These are phyloP conservation scores for Paulownia fortunei DNA, from an alignment of 257 asterid genomes.

Conservation along the genomic window DNA sequence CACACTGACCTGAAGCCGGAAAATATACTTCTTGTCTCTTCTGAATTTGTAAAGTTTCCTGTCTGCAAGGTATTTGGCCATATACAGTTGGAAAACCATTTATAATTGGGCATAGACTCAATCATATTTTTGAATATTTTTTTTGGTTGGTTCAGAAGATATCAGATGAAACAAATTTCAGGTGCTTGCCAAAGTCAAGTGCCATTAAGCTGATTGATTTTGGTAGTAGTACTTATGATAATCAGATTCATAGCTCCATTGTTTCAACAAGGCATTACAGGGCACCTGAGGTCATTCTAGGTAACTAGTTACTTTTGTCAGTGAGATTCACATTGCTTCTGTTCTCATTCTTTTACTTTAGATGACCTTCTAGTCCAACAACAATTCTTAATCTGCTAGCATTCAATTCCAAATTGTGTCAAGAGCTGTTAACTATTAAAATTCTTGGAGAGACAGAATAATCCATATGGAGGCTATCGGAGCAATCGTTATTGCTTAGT, in stretches of 20 bases:
- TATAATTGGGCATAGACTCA: conserved; percentile 30
- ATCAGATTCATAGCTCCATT: conserved; percentile 57
- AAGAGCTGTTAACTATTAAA: background rate
- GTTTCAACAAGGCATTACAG: conserved; percentile 71
- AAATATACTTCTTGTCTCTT: conserved; percentile 62
- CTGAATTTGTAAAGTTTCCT: conserved; percentile 61
- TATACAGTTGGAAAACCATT: conserved; percentile 38
- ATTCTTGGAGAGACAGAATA: conserved; percentile 10
- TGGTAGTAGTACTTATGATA: conserved; percentile 59
- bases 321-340: conserved; percentile 34
- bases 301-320: conserved; percentile 47
- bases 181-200: conserved; percentile 71
- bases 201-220: conserved; percentile 71
- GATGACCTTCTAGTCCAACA: conserved; percentile 7
- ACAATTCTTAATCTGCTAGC: conserved; percentile 16
- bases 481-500: conserved; percentile 8
- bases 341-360: conserved; percentile 15
- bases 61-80: conserved; percentile 53
- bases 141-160: conserved; percentile 59
- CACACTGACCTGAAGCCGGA: conserved; percentile 73
- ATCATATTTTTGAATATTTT: conserved; percentile 23
- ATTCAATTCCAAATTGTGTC: conserved; percentile 16
- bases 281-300: conserved; percentile 71
- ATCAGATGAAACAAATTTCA: conserved; percentile 58
- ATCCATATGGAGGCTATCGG: conserved; percentile 4